Evolutionary conservation across 2,329 filamentous ascomycete species (phyloP), one percentile per base, ranked within the genome.

Genomic region (Monosporascus ibericus): DNA sequence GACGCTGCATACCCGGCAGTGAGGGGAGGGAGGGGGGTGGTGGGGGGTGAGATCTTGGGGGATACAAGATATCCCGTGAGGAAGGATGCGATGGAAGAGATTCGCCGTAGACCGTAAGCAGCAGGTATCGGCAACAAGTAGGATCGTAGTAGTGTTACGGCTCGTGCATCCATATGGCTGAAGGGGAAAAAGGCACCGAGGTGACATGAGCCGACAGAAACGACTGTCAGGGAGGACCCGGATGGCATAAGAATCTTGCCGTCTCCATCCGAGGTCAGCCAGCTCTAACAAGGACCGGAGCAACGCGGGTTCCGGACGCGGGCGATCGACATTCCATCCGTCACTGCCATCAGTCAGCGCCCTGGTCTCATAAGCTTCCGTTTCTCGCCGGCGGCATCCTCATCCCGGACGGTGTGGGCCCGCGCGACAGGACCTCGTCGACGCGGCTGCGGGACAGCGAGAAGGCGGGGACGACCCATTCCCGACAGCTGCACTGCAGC

Each of bases 381-480:
- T 65, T 68, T 60, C 63, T 67, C 17, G 63, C 57, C 9, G 82
- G 81, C 18, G 82, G 81, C 70, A 80, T 74, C 46, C 82, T 74
- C 53, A 85, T 84, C 0, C 75, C 78, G 58, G 76, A 63, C 6
- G 63, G 63, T n/a, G 52, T 52, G 58, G 47, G 30, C 20, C 62
- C 56, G 60, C 56, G 63, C 44, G 67, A 63, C 36, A 64, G 60
- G 25, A 75, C 70, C 64, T 95, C 86, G 68, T 97, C 94, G 38
- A 96, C 86, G 60, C 85, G 85, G 50, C 87, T 86, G 69, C 86
- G 88, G 50, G 90, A 86, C 55, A 97, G 75, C 55, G 88, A 92
- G 67, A 99, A 94, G 1, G 88, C 92, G 8, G 94, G 92, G 48
- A 91, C 88, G 22, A 96, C 80, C 92, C 94, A 97, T 56, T 86